Evolutionary conservation across 106 monocot species (phyloP), one percentile per base, ranked within the genome.

Genomic region (Acanthochlamys bracteata): DNA sequence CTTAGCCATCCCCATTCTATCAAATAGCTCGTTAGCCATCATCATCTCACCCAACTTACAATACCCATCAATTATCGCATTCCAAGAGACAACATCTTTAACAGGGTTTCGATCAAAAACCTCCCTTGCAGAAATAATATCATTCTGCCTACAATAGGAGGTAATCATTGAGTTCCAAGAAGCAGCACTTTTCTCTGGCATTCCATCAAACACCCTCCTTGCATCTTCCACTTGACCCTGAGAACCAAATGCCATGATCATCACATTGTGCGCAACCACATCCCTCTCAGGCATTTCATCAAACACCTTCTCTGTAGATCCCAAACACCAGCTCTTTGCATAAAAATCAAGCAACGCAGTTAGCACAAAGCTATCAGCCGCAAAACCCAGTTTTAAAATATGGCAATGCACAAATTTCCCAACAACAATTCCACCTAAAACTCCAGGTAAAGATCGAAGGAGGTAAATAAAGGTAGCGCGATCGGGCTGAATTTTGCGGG

Each of bases 11-110:
- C 76, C 82, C 82, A 86, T 67, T 55, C 26, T 39, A 25, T 77
- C 67, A 69, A 82, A 86, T 41, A 86, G 46, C 39, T 79, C 53
- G 0, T 20, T 15, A 1, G 80, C 85, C 63, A 60, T 42, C 23
- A 12, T 57, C 21, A 85, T 25, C 16, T 73, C 24, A 19, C 86
- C 78, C 59, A 56, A 20, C 65, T 86, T 82, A 52, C 78, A 86
- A 43, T 82, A 82, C 67, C 78, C 86, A 61, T 82, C 68, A 16
- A 85, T 81, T 66, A 81, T 75, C 2, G 85, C 66, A 71, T 86
- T 86, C 86, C 81, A 78, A 13, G 79, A 82, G 14, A 86, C 60
- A 21, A 82, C 45, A 55, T 81, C 81, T 61, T 76, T 81, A 11
- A 69, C 51, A 6, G 76, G 78, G 51, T 81, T 80, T 41, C 13